phyloP scores from a whole-genome alignment of 148 eudicot species.

The Chenopodium quinoa region DNA sequence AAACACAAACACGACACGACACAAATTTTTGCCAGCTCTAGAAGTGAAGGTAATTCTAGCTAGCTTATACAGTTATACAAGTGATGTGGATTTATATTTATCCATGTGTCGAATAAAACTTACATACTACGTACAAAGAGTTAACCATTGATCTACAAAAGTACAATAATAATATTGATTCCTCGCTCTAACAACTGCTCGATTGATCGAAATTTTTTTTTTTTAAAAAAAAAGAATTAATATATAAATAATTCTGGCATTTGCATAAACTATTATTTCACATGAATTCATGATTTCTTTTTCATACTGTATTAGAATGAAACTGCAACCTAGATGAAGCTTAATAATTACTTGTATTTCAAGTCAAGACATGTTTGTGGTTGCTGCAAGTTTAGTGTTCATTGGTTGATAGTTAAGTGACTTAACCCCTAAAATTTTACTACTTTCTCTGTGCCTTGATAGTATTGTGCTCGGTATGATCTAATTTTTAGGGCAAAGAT shows the following conservation, averaged over 20 bases:
- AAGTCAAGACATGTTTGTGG: slow-evolving; percentile 25
- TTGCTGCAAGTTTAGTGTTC: slow-evolving; percentile 29
- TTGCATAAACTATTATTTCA: neutral
- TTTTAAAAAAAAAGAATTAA: neutral
- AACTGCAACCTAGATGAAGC: slow-evolving; percentile 14
- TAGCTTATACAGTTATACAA: too few relatives aligned
- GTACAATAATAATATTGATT: too few relatives aligned
- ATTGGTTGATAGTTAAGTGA: slow-evolving; percentile 5
- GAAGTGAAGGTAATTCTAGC: too few relatives aligned
- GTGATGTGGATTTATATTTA: too few relatives aligned
- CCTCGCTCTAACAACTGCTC: neutral
- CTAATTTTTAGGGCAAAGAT: too few relatives aligned
- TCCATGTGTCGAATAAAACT: too few relatives aligned
- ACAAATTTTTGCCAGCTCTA: too few relatives aligned
- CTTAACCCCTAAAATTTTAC: slow-evolving; percentile 7
- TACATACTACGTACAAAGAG: too few relatives aligned
- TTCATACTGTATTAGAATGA: neutral
- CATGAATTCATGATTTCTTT: neutral
- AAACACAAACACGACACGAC: too few relatives aligned
- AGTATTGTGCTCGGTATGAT: too few relatives aligned
- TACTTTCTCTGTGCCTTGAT: neutral
- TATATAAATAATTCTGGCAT: neutral
- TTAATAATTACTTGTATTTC: slow-evolving; percentile 22
- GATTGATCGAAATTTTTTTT: neutral
- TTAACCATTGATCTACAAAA: too few relatives aligned